phyloP scores from a whole-genome alignment of 176 grass and related monocot species.

The Secale cereale region DNA sequence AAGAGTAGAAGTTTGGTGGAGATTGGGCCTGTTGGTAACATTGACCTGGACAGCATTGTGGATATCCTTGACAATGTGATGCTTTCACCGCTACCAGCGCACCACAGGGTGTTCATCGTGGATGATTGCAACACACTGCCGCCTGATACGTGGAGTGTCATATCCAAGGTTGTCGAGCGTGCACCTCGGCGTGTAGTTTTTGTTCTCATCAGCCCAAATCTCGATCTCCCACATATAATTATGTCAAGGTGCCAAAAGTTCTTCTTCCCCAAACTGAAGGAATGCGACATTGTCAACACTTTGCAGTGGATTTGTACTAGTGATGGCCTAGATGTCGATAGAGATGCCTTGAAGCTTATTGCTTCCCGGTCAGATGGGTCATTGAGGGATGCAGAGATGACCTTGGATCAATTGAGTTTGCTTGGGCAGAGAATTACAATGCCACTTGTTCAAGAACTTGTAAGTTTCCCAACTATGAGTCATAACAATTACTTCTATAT shows the following conservation, averaged over 20 bases:
- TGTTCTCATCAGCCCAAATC: conserved; percentile 61
- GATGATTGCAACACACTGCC: conserved; percentile 78
- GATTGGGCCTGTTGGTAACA: conserved; percentile 67
- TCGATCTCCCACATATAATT: conserved; percentile 86
- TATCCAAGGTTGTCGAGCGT: conserved; percentile 67
- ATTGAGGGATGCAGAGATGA: conserved; percentile 93
- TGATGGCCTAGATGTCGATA: conserved; percentile 85
- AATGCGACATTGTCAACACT: conserved; percentile 74
- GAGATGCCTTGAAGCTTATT: conserved; percentile 89
- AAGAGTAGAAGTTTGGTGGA: conserved; percentile 76
- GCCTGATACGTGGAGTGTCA: conserved; percentile 62
- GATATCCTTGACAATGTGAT: conserved; percentile 71
- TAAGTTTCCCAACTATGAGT: conserved; percentile 45
- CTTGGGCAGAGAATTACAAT: conserved; percentile 87
- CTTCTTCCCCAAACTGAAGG: conserved; percentile 88
- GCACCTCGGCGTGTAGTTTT: conserved; percentile 68
- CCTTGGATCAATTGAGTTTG: conserved; percentile 90
- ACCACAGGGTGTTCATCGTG: conserved; percentile 70
- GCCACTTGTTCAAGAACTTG: conserved; percentile 91
- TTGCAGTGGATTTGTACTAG: conserved; percentile 90
- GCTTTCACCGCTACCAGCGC: conserved; percentile 35
- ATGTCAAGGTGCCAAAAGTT: conserved; percentile 94
- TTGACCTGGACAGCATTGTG: conserved; percentile 65
- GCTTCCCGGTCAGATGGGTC: conserved; percentile 93
- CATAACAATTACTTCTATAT: conserved; percentile 12